Evolutionary conservation across 352 stramenopile genomes (phyloP), one percentile per base, ranked within the genome.

Genomic region (Pseudoperonospora humuli): DNA sequence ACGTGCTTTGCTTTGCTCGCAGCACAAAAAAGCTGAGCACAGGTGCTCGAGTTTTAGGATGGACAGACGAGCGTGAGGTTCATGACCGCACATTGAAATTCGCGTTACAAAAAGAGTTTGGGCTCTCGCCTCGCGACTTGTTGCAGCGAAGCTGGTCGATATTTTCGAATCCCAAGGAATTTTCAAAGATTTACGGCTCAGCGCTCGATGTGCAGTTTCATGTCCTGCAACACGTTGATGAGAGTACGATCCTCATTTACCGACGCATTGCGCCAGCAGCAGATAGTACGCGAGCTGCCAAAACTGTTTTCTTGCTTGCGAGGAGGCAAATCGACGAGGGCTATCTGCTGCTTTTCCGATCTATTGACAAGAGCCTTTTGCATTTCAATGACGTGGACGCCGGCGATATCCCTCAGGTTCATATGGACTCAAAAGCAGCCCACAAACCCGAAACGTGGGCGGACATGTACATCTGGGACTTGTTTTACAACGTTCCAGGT

Each of bases 381-480:
- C 46, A 61, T 23, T 85, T 85, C 45, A 36, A 45, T 25, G 73
- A 83, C 35, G 55, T 71, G 41, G 56, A 66, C 19, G 26, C 50
- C 38, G 41, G 34, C 45, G 41, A 28, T 28, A 8, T 39, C 41
- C 25, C 33, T 56, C 15, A 59, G 14, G 13, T 43, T 24, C 14
- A 23, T 48, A 15, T 43, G 28, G 18, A 49, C 18, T 28, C 18
- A 10, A 17, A 26, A 25, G 24, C 29, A 36, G 21, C 45, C 14
- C 11, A 34, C 21, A 20, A 47, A 24, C 55, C 54, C 10, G 63
- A 69, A 14, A 37, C 70, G 21, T 86, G 75, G 75, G 57, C 74
- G 33, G 71, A 84, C 24, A 81, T 75, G 49, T 76, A 78, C 53
- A 73, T 73, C 17, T 86, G 74, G 74, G 59, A 76, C 11, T 37